Conservation (phyloP, 495 filamentous ascomycete species). For the Lophiostoma macrostomum region DNA sequence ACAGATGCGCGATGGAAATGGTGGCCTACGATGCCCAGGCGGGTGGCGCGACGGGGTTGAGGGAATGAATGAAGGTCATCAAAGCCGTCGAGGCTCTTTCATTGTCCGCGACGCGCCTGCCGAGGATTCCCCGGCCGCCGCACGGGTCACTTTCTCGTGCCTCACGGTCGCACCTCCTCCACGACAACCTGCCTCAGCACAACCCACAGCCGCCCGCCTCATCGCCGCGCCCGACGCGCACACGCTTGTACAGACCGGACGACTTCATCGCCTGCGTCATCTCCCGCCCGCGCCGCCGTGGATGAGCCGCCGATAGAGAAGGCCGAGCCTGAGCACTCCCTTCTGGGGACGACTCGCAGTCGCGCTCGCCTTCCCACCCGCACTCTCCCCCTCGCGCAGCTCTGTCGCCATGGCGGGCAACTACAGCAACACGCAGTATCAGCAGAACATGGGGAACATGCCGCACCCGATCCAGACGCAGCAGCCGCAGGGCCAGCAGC, state of each 20-base stretch:
- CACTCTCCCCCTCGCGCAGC: neutral
- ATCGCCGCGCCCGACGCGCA: neutral
- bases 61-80: too few species aligned
- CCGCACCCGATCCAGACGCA: slow-evolving; percentile 37
- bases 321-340: slow-evolving; percentile 13
- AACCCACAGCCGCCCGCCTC: too few species aligned
- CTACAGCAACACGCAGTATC: slow-evolving; percentile 15
- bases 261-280: too few species aligned
- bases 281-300: neutral
- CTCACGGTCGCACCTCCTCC: neutral
- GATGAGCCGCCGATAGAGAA: neutral
- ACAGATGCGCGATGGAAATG: too few species aligned
- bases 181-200: neutral
- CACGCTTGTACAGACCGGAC: too few species aligned
- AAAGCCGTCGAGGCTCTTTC: too few species aligned
- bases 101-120: neutral
- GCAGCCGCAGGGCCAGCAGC: slow-evolving; percentile 18
- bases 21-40: too few species aligned
- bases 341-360: slow-evolving; percentile 2
- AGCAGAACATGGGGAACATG: slow-evolving; percentile 9
- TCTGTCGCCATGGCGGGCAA: slow-evolving; percentile 17
- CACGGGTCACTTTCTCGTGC: neutral
- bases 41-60: too few species aligned
- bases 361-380: neutral
- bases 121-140: neutral